Evolutionary conservation across 768 basidiomycete species (phyloP).

Genomic region (Dioszegia crocea): DNA sequence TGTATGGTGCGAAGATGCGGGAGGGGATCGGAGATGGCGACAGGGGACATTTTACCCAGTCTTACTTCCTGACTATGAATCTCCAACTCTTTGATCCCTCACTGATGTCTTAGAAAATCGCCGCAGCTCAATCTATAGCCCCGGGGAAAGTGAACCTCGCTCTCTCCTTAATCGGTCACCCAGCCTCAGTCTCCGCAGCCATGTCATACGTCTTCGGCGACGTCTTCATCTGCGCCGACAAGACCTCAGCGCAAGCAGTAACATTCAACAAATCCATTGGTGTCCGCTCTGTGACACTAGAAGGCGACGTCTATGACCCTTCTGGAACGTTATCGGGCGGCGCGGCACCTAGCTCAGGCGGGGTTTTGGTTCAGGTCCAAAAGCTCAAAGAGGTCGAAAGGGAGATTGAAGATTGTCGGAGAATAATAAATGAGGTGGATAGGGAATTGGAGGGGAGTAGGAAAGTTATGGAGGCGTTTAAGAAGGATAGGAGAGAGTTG

Average conservation of each 20-base stretch:
- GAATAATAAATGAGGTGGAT: conserved; percentile 57
- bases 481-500: conserved; percentile 60
- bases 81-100: too few relatives aligned
- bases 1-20: background rate
- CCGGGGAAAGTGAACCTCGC: conserved; percentile 79
- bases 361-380: conserved; percentile 75
- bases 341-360: conserved; percentile 66
- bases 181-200: conserved; percentile 74
- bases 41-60: too few relatives aligned
- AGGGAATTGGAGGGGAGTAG: conserved; percentile 56
- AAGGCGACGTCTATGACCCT: conserved; percentile 95
- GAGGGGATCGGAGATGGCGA: background rate
- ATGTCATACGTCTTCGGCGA: conserved; percentile 92
- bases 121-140: conserved; percentile 65
- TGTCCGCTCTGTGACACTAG: conserved; percentile 82
- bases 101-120: conserved; percentile 61
- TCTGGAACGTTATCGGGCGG: conserved; percentile 91
- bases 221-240: conserved; percentile 83
- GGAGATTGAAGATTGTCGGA: conserved; percentile 57
- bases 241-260: conserved; percentile 76
- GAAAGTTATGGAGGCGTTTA: conserved; percentile 50
- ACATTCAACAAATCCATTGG: conserved; percentile 72
- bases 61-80: too few relatives aligned
- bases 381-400: conserved; percentile 68
- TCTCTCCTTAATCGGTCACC: conserved; percentile 80